Evolutionary conservation across 192 early-diverging fungal genomes (phyloP), one percentile per base, ranked within the genome.

Genomic region (Ambispora gerdemannii): DNA sequence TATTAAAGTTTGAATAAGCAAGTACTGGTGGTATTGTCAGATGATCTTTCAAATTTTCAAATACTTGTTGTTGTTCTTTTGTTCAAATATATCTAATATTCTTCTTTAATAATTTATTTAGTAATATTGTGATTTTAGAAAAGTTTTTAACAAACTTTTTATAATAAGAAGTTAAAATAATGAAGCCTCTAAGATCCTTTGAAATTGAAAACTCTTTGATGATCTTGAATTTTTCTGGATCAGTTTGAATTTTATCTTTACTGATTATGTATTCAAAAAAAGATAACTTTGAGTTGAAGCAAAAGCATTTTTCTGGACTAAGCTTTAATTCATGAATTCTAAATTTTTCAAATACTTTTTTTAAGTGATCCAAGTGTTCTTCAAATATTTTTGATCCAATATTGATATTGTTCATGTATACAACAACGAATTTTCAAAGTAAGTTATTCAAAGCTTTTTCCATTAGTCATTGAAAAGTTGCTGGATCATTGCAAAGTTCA

Each of bases 1-100:
- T 25, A 25, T 2, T 0, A 11, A 62, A 62, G 38, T 60, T 47
- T 8, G 70, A 59, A 20, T 71, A 60, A 0, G 36, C 43, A 1
- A 71, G 35, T 10, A 71, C 34, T 3, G 70, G 70, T 24, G 58
- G 27, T 1, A 50, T 34, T 0, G 11, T 71, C 7, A 71, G 20
- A n/a, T 50, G 10, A 0, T 33, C 4, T n/a, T 28, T 71, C 62
- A 11, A 58, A 43, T 0, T 4, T 20, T 61, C 47, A 49, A 71
- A 71, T 4, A 27, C 6, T 0, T 51, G 3, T 52, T 71, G 59
- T 32, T 49, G 17, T 2, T 20, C 47, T 24, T 28, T n/a, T n/a
- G n/a, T n/a, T n/a, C n/a, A n/a, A n/a, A n/a, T n/a, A n/a, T n/a
- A n/a, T n/a, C n/a, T n/a, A 1, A 25, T 3, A 25, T 59, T 43